Base-by-base conservation (phyloP, 768 basidiomycete genomes). In the Amanita pallidorosea region DNA sequence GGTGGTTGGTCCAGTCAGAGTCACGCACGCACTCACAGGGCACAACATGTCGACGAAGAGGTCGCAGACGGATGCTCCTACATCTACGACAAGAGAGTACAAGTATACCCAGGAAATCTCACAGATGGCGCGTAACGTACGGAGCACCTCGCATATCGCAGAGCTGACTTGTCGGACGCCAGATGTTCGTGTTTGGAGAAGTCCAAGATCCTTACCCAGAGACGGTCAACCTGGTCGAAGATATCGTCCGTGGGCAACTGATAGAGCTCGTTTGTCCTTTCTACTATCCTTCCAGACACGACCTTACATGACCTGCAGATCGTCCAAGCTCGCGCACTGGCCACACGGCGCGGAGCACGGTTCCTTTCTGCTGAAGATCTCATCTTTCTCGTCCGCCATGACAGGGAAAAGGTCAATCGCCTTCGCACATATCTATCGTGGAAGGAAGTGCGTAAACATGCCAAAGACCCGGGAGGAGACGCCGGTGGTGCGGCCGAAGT, bases 181-280 rank as follows among this genome's bases (percentile, higher is more conserved):
- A 92, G 90, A 92, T 96, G 90, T 96, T 95, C 61, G 94, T 96
- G 40, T 95, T 96, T 65, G 92, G 92, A 7, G 92, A 94, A 68
- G 88, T 95, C 3, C 88, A 92, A 62, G 91, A 95, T 52, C 90
- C 93, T 2, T 79, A 83, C 49, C 73, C 75, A 12, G 91, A 91
- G 50, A 92, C 94, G 0, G 87, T 93, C 12, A 88, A 88, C 59
- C 77, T 93, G 29, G 88, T 98, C n/a, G 93, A 97, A 64, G 93
- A 98, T 61, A 90, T 95, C 46, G 88, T 95, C 17, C 78, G 88
- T 34, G 76, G 87, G 48, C 92, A 97, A 56, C 75, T 98, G 41
- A 87, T 93, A 50, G 92, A 96, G 65, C 80, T 96, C 48, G 93
- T 93, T 52, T 45, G 76, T 53, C 33, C 13, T 7, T 38, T 51